Percentiles rank a stretch among this genome's conserved stretches.
phyloP scores from a whole-genome alignment of 139 green algal genomes.

The Spirogloea muscicola region DNA sequence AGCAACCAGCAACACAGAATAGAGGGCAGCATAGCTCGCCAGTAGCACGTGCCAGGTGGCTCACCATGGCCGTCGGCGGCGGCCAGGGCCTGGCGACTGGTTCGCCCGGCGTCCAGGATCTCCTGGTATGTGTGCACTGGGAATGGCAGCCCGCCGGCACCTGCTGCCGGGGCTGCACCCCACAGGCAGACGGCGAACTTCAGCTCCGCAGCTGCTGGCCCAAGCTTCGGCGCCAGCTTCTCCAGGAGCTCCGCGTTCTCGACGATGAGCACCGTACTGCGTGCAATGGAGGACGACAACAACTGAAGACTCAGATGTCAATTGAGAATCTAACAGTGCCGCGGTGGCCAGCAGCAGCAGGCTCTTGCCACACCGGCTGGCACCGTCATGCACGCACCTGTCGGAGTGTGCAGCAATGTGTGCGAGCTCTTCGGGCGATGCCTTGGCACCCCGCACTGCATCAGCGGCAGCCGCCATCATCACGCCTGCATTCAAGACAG shows the following conservation, averaged over 20 bases:
- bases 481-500: conserved; percentile 41
- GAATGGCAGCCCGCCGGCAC: conserved; percentile 6
- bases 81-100: conserved; percentile 12
- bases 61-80: conserved; percentile 3
- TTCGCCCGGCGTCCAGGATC: conserved; percentile 49
- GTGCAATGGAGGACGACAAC: neutral
- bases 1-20: too few species aligned
- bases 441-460: conserved; percentile 64
- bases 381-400: conserved; percentile 18
- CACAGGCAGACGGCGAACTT: conserved; percentile 77
- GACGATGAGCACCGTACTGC: conserved; percentile 61
- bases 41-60: too few species aligned
- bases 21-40: too few species aligned
- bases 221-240: conserved; percentile 61
- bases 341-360: neutral
- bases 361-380: neutral
- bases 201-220: conserved; percentile 17
- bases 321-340: neutral
- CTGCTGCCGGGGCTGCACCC: too few species aligned
- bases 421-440: conserved; percentile 69
- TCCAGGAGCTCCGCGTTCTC: conserved; percentile 69
- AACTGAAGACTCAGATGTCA: neutral
- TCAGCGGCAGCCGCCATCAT: conserved; percentile 32
- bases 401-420: conserved; percentile 73
- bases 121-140: conserved; percentile 52